Conservation (phyloP, 495 filamentous ascomycete genomes). For the Articulospora tetracladia region DNA sequence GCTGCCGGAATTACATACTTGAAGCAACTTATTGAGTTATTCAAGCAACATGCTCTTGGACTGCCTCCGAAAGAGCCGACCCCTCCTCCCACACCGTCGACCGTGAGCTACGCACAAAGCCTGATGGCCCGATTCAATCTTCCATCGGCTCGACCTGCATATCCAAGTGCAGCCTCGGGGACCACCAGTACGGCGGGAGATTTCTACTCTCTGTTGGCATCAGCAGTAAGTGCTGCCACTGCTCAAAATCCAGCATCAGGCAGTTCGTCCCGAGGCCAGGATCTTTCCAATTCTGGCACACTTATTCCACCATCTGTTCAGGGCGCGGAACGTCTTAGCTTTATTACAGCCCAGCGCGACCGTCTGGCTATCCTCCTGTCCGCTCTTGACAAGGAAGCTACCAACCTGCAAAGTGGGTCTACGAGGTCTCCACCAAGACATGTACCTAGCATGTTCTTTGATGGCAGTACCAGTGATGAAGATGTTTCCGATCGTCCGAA, state of each 20-base stretch:
- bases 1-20: slow-evolving; percentile 77
- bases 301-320: slow-evolving; percentile 65
- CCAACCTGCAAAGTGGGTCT: slow-evolving; percentile 16
- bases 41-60: slow-evolving; percentile 70
- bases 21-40: slow-evolving; percentile 69
- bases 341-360: slow-evolving; percentile 70
- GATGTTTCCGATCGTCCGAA: slow-evolving; percentile 30
- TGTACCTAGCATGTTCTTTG: slow-evolving; percentile 18
- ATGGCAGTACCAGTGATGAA: slow-evolving; percentile 18
- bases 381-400: slow-evolving; percentile 72
- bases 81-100: slow-evolving; percentile 44
- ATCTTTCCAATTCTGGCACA: slow-evolving; percentile 53
- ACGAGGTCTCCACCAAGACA: slow-evolving; percentile 4
- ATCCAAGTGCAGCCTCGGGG: slow-evolving; percentile 31
- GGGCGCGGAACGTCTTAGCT: slow-evolving; percentile 60
- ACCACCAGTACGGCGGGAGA: slow-evolving; percentile 48
- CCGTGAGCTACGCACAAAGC: slow-evolving; percentile 67
- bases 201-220: slow-evolving; percentile 72
- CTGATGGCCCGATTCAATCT: slow-evolving; percentile 83
- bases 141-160: slow-evolving; percentile 49
- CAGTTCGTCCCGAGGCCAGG: slow-evolving; percentile 8
- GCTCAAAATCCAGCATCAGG: slow-evolving; percentile 12
- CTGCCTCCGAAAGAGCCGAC: slow-evolving; percentile 50
- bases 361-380: slow-evolving; percentile 64
- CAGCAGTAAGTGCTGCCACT: slow-evolving; percentile 51